Percentiles rank a stretch among this genome's conserved stretches.
phyloP scores from a whole-genome alignment of 23 red algal genomes.

The Gracilaria domingensis region DNA sequence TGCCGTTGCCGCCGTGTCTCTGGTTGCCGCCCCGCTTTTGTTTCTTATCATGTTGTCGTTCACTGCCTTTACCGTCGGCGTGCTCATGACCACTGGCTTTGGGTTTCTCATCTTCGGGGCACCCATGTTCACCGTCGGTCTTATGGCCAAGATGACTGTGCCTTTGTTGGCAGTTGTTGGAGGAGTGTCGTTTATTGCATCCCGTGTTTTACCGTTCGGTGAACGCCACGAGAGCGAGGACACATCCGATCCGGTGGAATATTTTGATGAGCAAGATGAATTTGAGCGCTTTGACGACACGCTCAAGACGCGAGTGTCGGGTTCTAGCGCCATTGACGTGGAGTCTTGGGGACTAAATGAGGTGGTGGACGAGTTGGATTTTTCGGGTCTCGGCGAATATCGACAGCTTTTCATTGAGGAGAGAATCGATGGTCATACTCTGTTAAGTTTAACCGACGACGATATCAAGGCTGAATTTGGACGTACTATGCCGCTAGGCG shows the following conservation, averaged over 20 bases:
- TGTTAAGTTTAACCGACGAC: slow-evolving; percentile 43
- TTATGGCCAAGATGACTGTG: slow-evolving; percentile 42
- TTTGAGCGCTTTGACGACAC: slow-evolving; percentile 53
- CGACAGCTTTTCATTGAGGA: slow-evolving; percentile 70
- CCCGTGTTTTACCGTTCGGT: background rate
- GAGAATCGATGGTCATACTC: slow-evolving; percentile 60
- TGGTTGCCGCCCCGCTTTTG: slow-evolving; percentile 46
- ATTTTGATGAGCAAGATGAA: slow-evolving; percentile 33
- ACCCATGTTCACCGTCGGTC: slow-evolving; percentile 14
- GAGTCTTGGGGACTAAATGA: slow-evolving; percentile 45
- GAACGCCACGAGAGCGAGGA: background rate
- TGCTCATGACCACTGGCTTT: slow-evolving; percentile 41
- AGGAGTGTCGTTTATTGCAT: slow-evolving; percentile 10
- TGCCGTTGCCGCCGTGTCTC: slow-evolving; percentile 30
- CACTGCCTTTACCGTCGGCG: slow-evolving; percentile 10
- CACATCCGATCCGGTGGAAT: background rate
- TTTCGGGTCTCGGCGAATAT: slow-evolving; percentile 51
- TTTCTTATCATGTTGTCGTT: slow-evolving; percentile 36
- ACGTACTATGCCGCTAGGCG: slow-evolving; percentile 50
- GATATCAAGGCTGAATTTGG: slow-evolving; percentile 62
- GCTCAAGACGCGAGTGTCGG: background rate
- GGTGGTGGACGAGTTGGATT: slow-evolving; percentile 61
- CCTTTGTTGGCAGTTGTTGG: slow-evolving; percentile 28
- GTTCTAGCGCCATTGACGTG: background rate
- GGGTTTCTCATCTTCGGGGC: slow-evolving; percentile 43